Conservation (phyloP, 106 monocot genomes). For the Amphibolis antarctica region DNA sequence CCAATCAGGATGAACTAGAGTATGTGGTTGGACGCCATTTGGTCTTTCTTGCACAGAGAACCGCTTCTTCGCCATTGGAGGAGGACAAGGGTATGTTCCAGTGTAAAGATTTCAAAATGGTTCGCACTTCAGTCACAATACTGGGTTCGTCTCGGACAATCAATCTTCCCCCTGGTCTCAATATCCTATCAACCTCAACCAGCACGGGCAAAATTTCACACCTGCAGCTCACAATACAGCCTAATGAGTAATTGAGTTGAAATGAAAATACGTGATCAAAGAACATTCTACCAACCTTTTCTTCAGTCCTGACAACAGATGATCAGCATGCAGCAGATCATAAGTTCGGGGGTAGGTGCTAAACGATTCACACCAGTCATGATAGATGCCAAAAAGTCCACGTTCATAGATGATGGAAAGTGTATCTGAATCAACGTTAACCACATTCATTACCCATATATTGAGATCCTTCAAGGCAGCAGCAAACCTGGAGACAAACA, state of each 20-base stretch:
- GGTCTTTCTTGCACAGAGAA: constrained; percentile 68
- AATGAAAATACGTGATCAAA: neutral
- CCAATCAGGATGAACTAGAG: neutral
- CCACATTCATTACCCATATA: constrained; percentile 95
- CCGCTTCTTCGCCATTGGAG: constrained; percentile 39
- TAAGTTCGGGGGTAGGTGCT: constrained; percentile 31
- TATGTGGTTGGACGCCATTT: constrained; percentile 60
- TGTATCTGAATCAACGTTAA: constrained; percentile 57
- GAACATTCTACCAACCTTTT: constrained; percentile 35
- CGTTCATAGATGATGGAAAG: constrained; percentile 28
- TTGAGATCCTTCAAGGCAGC: constrained; percentile 74
- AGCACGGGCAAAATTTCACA: constrained; percentile 63
- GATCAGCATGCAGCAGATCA: constrained; percentile 27
- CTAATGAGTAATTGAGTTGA: neutral
- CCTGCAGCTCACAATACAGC: constrained; percentile 25
- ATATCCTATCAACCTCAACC: constrained; percentile 72
- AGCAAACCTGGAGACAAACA: constrained; percentile 46
- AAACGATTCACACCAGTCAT: constrained; percentile 33
- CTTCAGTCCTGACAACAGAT: constrained; percentile 45
- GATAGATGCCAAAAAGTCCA: constrained; percentile 29
- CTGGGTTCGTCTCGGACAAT: constrained; percentile 59
- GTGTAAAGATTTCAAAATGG: constrained; percentile 59
- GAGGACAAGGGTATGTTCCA: constrained; percentile 61
- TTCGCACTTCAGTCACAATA: constrained; percentile 43
- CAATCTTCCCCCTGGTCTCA: constrained; percentile 73